Conservation (phyloP, 1,139 yeast genomes). For the Wickerhamomyces sp. region DNA sequence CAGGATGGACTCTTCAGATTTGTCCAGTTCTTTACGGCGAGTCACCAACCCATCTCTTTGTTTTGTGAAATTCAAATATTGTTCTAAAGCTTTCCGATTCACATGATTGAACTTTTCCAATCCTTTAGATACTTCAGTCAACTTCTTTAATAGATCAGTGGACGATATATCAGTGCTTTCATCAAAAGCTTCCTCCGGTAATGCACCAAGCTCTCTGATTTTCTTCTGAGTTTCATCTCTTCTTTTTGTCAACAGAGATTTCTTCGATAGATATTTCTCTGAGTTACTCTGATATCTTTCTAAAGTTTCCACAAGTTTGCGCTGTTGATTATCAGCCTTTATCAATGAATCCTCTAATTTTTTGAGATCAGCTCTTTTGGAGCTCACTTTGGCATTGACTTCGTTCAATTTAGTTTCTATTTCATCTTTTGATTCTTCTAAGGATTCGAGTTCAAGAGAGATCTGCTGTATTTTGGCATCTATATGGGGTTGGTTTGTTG, state of each 20-base stretch:
- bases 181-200: constrained; percentile 81
- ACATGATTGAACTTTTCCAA: constrained; percentile 69
- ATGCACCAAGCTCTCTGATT: constrained; percentile 77
- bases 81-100: constrained; percentile 88
- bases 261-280: constrained; percentile 63
- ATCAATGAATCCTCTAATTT: constrained; percentile 39
- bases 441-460: constrained; percentile 31
- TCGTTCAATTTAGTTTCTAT: constrained; percentile 32
- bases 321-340: constrained; percentile 55
- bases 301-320: constrained; percentile 46
- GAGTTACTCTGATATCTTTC: constrained; percentile 62
- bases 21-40: constrained; percentile 66
- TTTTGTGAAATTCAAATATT: constrained; percentile 66
- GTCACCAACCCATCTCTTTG: constrained; percentile 64
- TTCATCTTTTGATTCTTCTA: constrained; percentile 27
- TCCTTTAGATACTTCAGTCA: constrained; percentile 54
- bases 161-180: constrained; percentile 41
- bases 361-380: constrained; percentile 25
- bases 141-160: constrained; percentile 48
- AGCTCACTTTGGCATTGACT: constrained; percentile 25
- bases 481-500: constrained; percentile 10
- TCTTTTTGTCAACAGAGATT: constrained; percentile 54
- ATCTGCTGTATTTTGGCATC: constrained; percentile 22
- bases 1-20: constrained; percentile 70
- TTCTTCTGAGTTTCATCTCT: constrained; percentile 70